Conservation (phyloP, 1,139 yeast genomes). For the Taphrina betulina region DNA sequence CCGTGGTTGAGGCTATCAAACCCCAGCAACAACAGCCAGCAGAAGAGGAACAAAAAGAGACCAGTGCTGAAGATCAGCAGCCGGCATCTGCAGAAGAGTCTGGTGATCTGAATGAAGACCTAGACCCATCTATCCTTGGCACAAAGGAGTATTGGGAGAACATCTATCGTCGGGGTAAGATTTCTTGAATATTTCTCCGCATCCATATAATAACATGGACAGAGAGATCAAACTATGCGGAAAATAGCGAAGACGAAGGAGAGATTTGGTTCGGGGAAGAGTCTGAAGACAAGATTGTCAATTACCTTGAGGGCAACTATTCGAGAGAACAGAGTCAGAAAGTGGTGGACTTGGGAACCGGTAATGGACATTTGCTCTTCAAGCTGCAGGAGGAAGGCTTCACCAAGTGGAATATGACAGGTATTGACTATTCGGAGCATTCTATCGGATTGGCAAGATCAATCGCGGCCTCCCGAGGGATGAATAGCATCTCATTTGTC, state of each 20-base stretch:
- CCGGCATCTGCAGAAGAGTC: background rate
- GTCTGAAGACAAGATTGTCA: conserved; percentile 79
- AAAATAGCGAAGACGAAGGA: conserved; percentile 65
- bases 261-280: conserved; percentile 95
- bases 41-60: background rate
- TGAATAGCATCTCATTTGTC: conserved; percentile 48
- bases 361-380: conserved; percentile 87
- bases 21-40: background rate
- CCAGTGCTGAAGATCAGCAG: background rate
- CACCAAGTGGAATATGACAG: conserved; percentile 52
- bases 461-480: conserved; percentile 52
- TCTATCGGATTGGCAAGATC: conserved; percentile 70
- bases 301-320: conserved; percentile 54
- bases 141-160: conserved; percentile 87
- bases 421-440: conserved; percentile 80
- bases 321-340: conserved; percentile 1
- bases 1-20: background rate
- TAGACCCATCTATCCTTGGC: conserved; percentile 62
- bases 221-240: conserved; percentile 8
- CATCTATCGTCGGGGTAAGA: conserved; percentile 68
- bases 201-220: background rate
- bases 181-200: conserved; percentile 44
- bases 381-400: conserved; percentile 63
- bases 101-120: conserved; percentile 31
- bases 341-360: conserved; percentile 86